phyloP scores from a whole-genome alignment of 2,329 filamentous ascomycete species.

The Exophiala oligosperma region DNA sequence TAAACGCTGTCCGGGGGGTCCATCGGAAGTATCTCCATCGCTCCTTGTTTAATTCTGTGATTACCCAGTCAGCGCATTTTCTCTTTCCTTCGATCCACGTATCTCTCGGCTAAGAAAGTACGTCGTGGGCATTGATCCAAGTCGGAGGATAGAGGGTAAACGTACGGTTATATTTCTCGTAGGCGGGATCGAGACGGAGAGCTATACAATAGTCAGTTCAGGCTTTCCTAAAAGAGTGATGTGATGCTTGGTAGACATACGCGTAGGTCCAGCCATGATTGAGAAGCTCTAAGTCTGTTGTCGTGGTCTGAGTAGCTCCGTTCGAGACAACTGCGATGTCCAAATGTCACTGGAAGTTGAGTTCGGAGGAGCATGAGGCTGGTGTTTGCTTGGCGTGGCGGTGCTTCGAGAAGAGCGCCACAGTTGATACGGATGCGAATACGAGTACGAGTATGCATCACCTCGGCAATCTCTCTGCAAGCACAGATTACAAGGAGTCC shows the following conservation, averaged over 20 bases:
- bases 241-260: slow-evolving; percentile 33
- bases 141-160: neutral
- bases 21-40: slow-evolving; percentile 95
- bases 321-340: slow-evolving; percentile 6
- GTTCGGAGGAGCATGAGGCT: neutral
- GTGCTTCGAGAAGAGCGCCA: neutral
- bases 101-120: neutral
- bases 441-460: no score
- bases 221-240: neutral
- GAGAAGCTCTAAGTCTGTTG: slow-evolving; percentile 24
- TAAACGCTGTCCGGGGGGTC: slow-evolving; percentile 77
- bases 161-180: slow-evolving; percentile 54
- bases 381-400: slow-evolving; percentile 6
- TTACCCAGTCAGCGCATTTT: slow-evolving; percentile 44
- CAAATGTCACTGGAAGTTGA: slow-evolving; percentile 3
- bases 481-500: no score
- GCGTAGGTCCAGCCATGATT: slow-evolving; percentile 55
- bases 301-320: slow-evolving; percentile 9
- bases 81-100: neutral
- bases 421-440: no score
- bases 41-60: slow-evolving; percentile 62
- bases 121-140: neutral
- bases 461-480: no score
- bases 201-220: slow-evolving; percentile 34
- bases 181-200: slow-evolving; percentile 44